Conservation (phyloP, 768 basidiomycete species). For the Tylopilus felleus region DNA sequence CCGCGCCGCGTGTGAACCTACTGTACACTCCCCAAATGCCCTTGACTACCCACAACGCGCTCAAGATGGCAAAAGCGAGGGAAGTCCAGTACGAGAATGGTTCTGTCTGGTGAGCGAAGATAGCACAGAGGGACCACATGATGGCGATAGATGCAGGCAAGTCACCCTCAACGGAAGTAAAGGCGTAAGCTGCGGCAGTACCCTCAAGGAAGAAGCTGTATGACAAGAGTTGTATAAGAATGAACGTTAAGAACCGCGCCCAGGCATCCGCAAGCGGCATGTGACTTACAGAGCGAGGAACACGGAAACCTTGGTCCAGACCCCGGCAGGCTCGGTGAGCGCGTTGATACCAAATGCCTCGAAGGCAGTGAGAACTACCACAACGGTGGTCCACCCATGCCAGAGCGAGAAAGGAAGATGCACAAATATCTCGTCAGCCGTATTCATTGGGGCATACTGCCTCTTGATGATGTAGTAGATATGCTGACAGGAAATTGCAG, state of each 20-base stretch:
- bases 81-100: conserved; percentile 88
- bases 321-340: conserved; percentile 56
- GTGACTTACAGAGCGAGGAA: conserved; percentile 77
- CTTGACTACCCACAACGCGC: conserved; percentile 82
- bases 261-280: not conserved
- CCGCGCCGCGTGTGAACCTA: conserved; percentile 44
- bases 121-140: conserved; percentile 90
- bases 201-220: conserved; percentile 85
- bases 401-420: conserved; percentile 96
- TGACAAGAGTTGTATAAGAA: conserved; percentile 3
- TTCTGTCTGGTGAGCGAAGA: conserved; percentile 71
- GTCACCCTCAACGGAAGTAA: conserved; percentile 87
- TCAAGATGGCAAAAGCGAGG: conserved; percentile 79
- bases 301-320: conserved; percentile 94
- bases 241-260: conserved; percentile 6
- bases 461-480: conserved; percentile 96
- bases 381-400: conserved; percentile 89
- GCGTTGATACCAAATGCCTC: conserved; percentile 88
- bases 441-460: conserved; percentile 59
- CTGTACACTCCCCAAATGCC: conserved; percentile 55
- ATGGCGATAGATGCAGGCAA: conserved; percentile 90
- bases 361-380: conserved; percentile 78
- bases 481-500: conserved; percentile 48
- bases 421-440: conserved; percentile 81
- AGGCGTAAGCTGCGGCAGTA: conserved; percentile 91